These are phyloP conservation scores for Sisymbrium altissimum DNA, from an alignment of 345 rosid genomes.

Conservation along the genomic window DNA sequence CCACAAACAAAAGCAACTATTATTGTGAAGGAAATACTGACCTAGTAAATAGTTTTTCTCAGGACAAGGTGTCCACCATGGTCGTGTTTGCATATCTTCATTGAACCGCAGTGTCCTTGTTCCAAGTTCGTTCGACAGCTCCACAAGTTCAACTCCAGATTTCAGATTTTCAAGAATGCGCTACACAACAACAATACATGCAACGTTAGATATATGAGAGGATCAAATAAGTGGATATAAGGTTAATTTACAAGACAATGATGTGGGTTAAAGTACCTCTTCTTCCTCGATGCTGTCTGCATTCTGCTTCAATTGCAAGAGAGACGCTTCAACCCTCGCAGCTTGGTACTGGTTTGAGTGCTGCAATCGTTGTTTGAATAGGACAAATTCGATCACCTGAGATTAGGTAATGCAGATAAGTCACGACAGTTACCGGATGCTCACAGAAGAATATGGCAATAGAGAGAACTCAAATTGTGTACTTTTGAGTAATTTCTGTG, in stretches of 20 bases:
- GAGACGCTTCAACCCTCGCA: conserved; percentile 65
- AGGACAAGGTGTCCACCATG: conserved; percentile 95
- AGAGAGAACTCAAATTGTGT: conserved; percentile 26
- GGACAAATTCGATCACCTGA: conserved; percentile 96
- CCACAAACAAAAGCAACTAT: not conserved
- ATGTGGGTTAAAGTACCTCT: conserved; percentile 48
- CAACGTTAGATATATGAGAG: not conserved
- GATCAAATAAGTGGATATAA: not conserved
- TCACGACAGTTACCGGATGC: not conserved
- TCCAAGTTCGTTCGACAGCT: conserved; percentile 75
- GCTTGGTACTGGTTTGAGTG: conserved; percentile 74
- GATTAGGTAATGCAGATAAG: conserved; percentile 18
- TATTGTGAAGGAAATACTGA: conserved; percentile 21
- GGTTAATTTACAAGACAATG: not conserved
- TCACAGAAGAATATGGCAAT: conserved; percentile 8
- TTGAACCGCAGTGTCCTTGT: conserved; percentile 63
- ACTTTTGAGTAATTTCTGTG: conserved; percentile 97
- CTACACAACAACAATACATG: conserved; percentile 39
- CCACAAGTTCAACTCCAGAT: conserved; percentile 59
- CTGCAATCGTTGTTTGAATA: conserved; percentile 84
- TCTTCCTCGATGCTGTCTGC: conserved; percentile 71
- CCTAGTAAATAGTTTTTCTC: conserved; percentile 83
- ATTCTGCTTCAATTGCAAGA: conserved; percentile 76
- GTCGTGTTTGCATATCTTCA: conserved; percentile 85
- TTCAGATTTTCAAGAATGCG: conserved; percentile 68